Base-by-base conservation (phyloP, 345 rosid genomes). In the Populus alba region DNA sequence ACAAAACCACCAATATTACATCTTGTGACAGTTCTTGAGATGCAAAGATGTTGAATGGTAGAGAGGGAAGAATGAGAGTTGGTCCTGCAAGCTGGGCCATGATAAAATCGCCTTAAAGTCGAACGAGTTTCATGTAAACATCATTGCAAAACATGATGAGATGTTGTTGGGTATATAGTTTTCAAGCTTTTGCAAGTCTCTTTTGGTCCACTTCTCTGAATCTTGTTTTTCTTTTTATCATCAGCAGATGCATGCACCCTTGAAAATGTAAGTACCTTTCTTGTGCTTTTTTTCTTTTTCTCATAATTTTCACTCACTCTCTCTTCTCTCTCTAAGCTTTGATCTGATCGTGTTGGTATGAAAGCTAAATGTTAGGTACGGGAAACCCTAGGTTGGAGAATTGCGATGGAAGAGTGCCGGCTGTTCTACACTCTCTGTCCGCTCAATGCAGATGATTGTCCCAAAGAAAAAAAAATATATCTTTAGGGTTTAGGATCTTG, bases 71-170 rank as follows among this genome's bases (percentile, higher is more conserved):
- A 81, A 57, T 79, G 73, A 72, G 31, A 29, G 75, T 51, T 66
- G 73, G 79, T 68, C 49, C 25, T 71, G 35, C 63, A 57, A 66
- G 16, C 37, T 33, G 37, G 39, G 61, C 77, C 45, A 71, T 61
- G 80, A 66, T 65, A 62, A 66, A 55, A 25, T 74, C 33, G n/a
- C 27, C 4, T 66, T 16, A 9, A 80, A 82, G 66, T 41, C 61
- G 75, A n/a, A 39, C 78, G 83, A 83, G 78, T 78, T 81, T 83
- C 81, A 86, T 80, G 87, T 76, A 80, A 80, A 55, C 85, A 88
- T 84, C 85, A 86, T 88, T 81, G 78, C 85, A 23, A 7, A 72
- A 75, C 73, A 83, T 74, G 74, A 84, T 85, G 83, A 74, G 83
- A 84, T 76, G 85, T 63, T 66, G 72, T 41, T 77, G 85, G 71